phyloP scores from a whole-genome alignment of 495 filamentous ascomycete species.

The Oidiodendron maius region DNA sequence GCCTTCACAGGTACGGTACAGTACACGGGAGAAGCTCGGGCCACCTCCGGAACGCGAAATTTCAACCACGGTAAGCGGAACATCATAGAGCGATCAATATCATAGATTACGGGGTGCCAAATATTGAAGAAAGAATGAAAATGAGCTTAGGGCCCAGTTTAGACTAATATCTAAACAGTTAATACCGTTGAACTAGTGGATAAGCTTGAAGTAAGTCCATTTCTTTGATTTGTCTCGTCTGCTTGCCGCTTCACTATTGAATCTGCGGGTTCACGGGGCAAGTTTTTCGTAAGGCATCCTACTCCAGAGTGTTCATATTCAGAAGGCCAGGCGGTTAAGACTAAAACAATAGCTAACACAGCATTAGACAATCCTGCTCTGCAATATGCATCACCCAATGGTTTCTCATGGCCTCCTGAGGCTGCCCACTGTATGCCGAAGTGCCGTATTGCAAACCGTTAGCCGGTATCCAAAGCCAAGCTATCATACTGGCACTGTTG shows the following conservation, averaged over 20 bases:
- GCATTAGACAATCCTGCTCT: neutral
- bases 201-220: too few relatives aligned
- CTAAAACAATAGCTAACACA: neutral
- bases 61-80: neutral
- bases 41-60: neutral
- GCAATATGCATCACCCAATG: neutral
- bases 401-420: conserved; percentile 1
- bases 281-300: too few relatives aligned
- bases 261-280: too few relatives aligned
- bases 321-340: too few relatives aligned
- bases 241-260: too few relatives aligned
- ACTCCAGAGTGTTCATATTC: too few relatives aligned
- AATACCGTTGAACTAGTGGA: too few relatives aligned
- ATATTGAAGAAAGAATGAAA: too few relatives aligned
- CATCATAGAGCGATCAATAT: neutral
- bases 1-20: too few relatives aligned
- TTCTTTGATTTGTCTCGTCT: too few relatives aligned
- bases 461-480: neutral
- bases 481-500: neutral
- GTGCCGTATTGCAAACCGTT: neutral
- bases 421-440: conserved; percentile 7
- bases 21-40: neutral
- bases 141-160: too few relatives aligned
- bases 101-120: neutral
- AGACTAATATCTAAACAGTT: too few relatives aligned